These are phyloP conservation scores for Rosa lucieae DNA, from an alignment of 306 rosid species.

Conservation along the genomic window DNA sequence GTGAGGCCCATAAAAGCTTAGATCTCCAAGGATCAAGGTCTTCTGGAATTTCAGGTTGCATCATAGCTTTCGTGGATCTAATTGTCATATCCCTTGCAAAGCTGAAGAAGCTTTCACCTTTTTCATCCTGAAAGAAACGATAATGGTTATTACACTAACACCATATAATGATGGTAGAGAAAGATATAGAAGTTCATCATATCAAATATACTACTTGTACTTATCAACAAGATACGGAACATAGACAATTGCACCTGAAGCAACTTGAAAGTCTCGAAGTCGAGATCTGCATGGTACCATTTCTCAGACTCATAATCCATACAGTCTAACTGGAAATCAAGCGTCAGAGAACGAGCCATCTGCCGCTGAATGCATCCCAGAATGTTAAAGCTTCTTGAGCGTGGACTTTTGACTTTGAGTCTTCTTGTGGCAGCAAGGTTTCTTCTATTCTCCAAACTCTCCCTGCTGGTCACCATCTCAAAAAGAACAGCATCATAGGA, in stretches of 20 bases:
- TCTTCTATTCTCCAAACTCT: slow-evolving; percentile 68
- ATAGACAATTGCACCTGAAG: slow-evolving; percentile 65
- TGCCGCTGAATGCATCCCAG: slow-evolving; percentile 90
- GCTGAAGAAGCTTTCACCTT: slow-evolving; percentile 88
- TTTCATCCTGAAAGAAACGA: slow-evolving; percentile 59
- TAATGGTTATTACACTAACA: slow-evolving; percentile 1
- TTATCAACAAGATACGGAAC: neutral
- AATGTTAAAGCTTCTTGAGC: slow-evolving; percentile 67
- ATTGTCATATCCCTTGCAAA: slow-evolving; percentile 94
- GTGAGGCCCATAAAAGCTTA: slow-evolving; percentile 92
- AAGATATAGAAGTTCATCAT: neutral
- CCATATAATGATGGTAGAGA: neutral
- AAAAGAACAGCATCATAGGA: slow-evolving; percentile 84
- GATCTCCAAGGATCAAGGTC: slow-evolving; percentile 90
- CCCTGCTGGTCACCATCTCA: slow-evolving; percentile 97
- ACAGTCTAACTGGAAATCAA: slow-evolving; percentile 88
- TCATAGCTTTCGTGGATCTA: slow-evolving; percentile 74
- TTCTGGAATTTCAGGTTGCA: slow-evolving; percentile 56
- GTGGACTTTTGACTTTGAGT: slow-evolving; percentile 50
- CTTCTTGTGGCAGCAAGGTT: slow-evolving; percentile 43
- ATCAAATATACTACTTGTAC: neutral
- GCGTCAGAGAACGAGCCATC: slow-evolving; percentile 80
- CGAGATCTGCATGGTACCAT: slow-evolving; percentile 96
- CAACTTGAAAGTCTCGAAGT: slow-evolving; percentile 80
- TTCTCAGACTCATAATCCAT: slow-evolving; percentile 70